Conservation (phyloP, 306 rosid genomes). For the Begonia loranthoides region DNA sequence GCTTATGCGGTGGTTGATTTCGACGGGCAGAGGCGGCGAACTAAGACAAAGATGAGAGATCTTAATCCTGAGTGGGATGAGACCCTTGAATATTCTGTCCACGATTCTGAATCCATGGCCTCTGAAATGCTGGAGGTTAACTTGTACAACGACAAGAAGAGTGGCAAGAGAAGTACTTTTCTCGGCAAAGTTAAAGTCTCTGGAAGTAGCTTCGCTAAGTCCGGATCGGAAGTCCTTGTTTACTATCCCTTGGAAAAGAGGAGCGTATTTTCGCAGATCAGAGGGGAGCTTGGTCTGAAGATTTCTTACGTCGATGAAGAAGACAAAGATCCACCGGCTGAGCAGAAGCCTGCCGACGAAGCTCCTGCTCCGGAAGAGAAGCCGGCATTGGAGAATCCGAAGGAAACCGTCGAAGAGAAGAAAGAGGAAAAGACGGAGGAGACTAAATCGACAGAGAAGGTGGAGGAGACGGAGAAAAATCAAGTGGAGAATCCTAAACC, state of each 20-base stretch:
- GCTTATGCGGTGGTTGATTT: conserved; percentile 84
- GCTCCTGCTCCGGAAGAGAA: conserved; percentile 11
- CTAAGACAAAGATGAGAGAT: conserved; percentile 61
- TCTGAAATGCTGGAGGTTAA: conserved; percentile 50
- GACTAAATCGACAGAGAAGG: conserved; percentile 12
- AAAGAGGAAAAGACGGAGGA: conserved; percentile 12
- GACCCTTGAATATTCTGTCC: conserved; percentile 55
- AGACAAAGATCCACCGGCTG: conserved; percentile 43
- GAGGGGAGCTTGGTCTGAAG: conserved; percentile 66
- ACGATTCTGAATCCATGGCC: conserved; percentile 38
- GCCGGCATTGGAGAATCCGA: conserved; percentile 17
- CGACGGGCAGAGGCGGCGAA: conserved; percentile 74
- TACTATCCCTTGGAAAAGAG: conserved; percentile 80
- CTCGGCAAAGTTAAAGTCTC: conserved; percentile 73
- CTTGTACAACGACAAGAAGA: conserved; percentile 64
- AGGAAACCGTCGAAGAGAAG: conserved; percentile 9
- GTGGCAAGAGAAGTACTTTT: conserved; percentile 57
- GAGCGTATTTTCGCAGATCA: conserved; percentile 82
- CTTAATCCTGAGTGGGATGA: conserved; percentile 91
- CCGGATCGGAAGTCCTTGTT: conserved; percentile 31
- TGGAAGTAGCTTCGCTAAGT: conserved; percentile 31
- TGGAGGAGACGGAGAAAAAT: conserved; percentile 16
- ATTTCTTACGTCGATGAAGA: conserved; percentile 47
- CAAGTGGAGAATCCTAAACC: conserved; percentile 12
- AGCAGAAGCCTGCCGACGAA: conserved; percentile 9